Evolutionary conservation across 2,329 filamentous ascomycete genomes (phyloP), one percentile per base, ranked within the genome.

Genomic region (Calonectria hawksworthii): DNA sequence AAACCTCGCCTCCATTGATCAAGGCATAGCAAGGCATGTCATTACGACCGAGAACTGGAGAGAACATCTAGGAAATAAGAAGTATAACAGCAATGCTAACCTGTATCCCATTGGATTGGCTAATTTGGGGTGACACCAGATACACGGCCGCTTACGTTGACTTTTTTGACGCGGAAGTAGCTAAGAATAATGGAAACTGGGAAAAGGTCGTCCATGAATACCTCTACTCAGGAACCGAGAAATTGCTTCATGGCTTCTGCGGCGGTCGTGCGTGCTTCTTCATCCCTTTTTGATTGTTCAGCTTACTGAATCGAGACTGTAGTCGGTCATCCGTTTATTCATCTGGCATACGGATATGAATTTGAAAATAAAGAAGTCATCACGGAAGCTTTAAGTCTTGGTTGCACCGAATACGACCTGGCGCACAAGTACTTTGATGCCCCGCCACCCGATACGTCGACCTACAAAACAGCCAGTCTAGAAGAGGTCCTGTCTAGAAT

Each of bases 261-360:
- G 66, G 66, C 10, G 66, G 66, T 23, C 51, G 66, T 59, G 44
- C 6, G 51, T 32, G 16, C 50, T 16, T 4, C 14, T 6, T 11
- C 11, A 28, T 21, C 7, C 16, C 13, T n/a, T 21, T n/a, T n/a
- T 18, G 14, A 7, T 54, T 30, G 32, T 56, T 26, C 34, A 23
- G 66, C 6, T 9, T 32, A 13, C n/a, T 44, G 30, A 68, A 10
- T 32, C n/a, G 23, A 13, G 16, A 2, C 28, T 32, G 21, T 59
- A 68, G 66, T 68, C 3, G 66, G 34, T n/a, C 66, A 68, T 34
- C 66, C 66, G n/a, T 68, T 59, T 18, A 68, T 68, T 23, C 66
- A 68, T 14, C 66, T 68, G 14, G 66, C 66, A 23, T 68, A 68
- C 44, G 66, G 50, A 11, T 68, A 56, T 32, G 66, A 68, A 16